phyloP scores from a whole-genome alignment of 2,329 filamentous ascomycete genomes.

The Aspergillus vadensis region DNA sequence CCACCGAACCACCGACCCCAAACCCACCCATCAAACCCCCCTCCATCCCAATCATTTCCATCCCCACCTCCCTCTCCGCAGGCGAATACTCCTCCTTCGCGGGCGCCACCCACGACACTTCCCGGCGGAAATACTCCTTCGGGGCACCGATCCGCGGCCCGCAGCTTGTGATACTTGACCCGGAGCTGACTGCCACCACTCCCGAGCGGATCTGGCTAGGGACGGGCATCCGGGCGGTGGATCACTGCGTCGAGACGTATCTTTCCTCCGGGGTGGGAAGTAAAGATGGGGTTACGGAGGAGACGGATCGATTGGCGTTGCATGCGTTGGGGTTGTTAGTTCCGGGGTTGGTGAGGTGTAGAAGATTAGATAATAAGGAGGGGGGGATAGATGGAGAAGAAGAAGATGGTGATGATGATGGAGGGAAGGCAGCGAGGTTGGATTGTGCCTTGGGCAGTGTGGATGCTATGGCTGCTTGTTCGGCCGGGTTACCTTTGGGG shows the following conservation, averaged over 20 bases:
- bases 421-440: slow-evolving; percentile 48
- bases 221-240: slow-evolving; percentile 59
- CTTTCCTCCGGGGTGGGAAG: slow-evolving; percentile 38
- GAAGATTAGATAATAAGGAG: slow-evolving; percentile 15
- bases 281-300: slow-evolving; percentile 31
- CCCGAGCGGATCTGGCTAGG: slow-evolving; percentile 50
- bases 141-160: slow-evolving; percentile 45
- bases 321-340: slow-evolving; percentile 47
- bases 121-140: slow-evolving; percentile 42
- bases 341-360: slow-evolving; percentile 46
- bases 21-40: slow-evolving; percentile 24
- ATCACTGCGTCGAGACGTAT: slow-evolving; percentile 61
- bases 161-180: slow-evolving; percentile 59
- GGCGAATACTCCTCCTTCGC: slow-evolving; percentile 47
- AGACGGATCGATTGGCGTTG: slow-evolving; percentile 41
- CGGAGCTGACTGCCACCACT: slow-evolving; percentile 58
- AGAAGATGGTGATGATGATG: slow-evolving; percentile 29
- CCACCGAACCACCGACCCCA: slow-evolving; percentile 22
- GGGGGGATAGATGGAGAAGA: too few relatives aligned
- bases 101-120: slow-evolving; percentile 41
- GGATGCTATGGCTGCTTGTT: slow-evolving; percentile 54
- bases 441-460: slow-evolving; percentile 55
- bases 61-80: slow-evolving; percentile 47
- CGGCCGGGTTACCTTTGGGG: slow-evolving; percentile 45
- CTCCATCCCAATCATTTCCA: slow-evolving; percentile 39